Percentiles rank a stretch among this genome's conserved stretches.
Evolutionary conservation across 2,329 filamentous ascomycete genomes (phyloP).

Genomic region (Colletotrichum tropicale): DNA sequence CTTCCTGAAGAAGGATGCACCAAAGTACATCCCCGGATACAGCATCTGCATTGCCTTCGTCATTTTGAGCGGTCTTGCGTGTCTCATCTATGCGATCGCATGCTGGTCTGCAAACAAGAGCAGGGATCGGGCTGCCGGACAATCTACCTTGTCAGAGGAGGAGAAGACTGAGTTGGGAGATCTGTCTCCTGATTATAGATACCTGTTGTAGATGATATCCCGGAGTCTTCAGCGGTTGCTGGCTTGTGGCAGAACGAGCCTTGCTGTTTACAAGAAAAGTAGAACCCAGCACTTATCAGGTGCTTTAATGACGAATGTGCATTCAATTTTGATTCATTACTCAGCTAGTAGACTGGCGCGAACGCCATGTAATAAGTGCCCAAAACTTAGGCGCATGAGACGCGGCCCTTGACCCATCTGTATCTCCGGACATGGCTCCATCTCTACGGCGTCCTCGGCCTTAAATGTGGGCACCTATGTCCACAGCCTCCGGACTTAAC

Average conservation of each 20-base stretch:
- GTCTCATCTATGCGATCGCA: slow-evolving; percentile 62
- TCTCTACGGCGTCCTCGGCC: neutral
- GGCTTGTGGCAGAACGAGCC: neutral
- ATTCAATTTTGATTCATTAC: neutral
- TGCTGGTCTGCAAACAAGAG: slow-evolving; percentile 66
- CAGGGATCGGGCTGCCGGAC: slow-evolving; percentile 54
- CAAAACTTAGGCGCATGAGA: neutral
- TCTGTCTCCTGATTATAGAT: slow-evolving; percentile 63
- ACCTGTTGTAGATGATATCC: slow-evolving; percentile 46
- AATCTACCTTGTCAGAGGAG: slow-evolving; percentile 55
- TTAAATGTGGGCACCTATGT: neutral
- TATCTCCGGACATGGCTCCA: neutral
- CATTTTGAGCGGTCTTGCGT: slow-evolving; percentile 67
- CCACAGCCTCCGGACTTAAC: neutral
- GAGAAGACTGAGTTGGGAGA: slow-evolving; percentile 68
- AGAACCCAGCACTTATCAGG: accelerated
- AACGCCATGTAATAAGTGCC: neutral
- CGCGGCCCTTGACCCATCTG: neutral
- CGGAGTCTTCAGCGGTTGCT: neutral
- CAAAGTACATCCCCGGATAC: slow-evolving; percentile 75
- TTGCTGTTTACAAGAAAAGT: neutral
- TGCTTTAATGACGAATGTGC: neutral
- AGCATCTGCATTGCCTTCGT: slow-evolving; percentile 78
- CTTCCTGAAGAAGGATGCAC: slow-evolving; percentile 70
- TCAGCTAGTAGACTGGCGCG: neutral